Conservation (phyloP, 768 basidiomycete species). For the Pleurotus platypus region DNA sequence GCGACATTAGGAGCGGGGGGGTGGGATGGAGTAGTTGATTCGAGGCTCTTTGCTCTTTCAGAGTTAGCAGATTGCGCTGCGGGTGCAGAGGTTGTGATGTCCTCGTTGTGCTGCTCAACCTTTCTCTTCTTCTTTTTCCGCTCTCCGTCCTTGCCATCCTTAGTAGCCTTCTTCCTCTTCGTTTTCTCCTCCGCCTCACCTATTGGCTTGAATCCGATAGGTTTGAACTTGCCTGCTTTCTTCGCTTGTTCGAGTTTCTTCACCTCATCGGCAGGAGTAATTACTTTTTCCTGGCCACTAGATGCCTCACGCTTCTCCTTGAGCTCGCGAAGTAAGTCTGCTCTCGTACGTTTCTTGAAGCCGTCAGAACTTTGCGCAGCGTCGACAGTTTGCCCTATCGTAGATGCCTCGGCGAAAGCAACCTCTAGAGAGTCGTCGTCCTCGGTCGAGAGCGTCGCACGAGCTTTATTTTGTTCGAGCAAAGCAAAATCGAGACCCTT, state of each 20-base stretch:
- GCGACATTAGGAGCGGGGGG: neutral
- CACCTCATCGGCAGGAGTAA: constrained; percentile 26
- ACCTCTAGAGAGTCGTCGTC: constrained; percentile 83
- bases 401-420: constrained; percentile 52
- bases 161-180: constrained; percentile 47
- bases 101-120: constrained; percentile 24
- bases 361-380: constrained; percentile 2
- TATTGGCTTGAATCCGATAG: constrained; percentile 68
- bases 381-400: constrained; percentile 8
- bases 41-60: constrained; percentile 18
- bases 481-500: constrained; percentile 89
- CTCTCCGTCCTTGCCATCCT: constrained; percentile 34
- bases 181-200: constrained; percentile 30
- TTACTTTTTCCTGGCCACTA: constrained; percentile 14
- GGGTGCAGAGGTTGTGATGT: constrained; percentile 16
- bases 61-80: constrained; percentile 10
- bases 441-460: constrained; percentile 49
- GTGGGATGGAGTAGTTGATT: constrained; percentile 3
- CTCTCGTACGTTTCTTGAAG: constrained; percentile 70
- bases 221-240: constrained; percentile 49
- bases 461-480: constrained; percentile 79
- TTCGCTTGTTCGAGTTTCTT: constrained; percentile 39
- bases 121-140: constrained; percentile 64
- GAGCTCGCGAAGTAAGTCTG: constrained; percentile 69
- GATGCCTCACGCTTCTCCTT: constrained; percentile 55